Base-by-base conservation (phyloP, 1,139 yeast genomes). In the Arxiozyma slooffiae region DNA sequence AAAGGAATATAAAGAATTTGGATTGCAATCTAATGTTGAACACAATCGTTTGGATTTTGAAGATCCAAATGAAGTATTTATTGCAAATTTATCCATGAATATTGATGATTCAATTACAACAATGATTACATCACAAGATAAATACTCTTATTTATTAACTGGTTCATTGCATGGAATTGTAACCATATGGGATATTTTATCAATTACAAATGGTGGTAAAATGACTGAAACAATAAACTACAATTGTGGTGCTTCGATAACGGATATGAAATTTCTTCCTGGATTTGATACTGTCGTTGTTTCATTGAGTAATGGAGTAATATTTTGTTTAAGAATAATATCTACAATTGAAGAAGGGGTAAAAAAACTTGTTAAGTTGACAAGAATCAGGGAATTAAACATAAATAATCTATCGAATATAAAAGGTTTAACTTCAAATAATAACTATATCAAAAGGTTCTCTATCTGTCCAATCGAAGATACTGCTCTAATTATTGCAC, bases 111-210 rank as follows among this genome's bases (percentile, higher is more conserved):
- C 78, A 1, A 71, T 89, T 14, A 81, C 75, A 24, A 71, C 82
- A 44, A 67, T 89, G 9, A 77, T 75, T 3, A 77, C 78, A 0
- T 71, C 81, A 16, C 61, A 71, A 11, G 84, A 88, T 0, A 80
- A 83, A 43, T 76, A 80, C 21, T 78, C 78, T 41, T 85, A 79
- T 58, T 82, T 92, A 57, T 71, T 88, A 2, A 82, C 94, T 0
- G 96, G 90, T 3, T 85, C 94, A 4, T 83, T 81, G 44, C 75
- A 77, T 47, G 97, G 97, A 0, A 60, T 70, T 2, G 61, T 92
- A 44, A 82, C 80, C 55, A 67, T 92, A 0, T 92, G 97, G 97
- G 95, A 88, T 60, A 69, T 82, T 1, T 63, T 71, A 16, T 78
- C 81, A 52, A 68, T 90, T 44, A 89, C 82, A 51, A 78, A 77